Base-by-base conservation (phyloP, 1,139 yeast genomes). In the Wickerhamiella pararugosa region DNA sequence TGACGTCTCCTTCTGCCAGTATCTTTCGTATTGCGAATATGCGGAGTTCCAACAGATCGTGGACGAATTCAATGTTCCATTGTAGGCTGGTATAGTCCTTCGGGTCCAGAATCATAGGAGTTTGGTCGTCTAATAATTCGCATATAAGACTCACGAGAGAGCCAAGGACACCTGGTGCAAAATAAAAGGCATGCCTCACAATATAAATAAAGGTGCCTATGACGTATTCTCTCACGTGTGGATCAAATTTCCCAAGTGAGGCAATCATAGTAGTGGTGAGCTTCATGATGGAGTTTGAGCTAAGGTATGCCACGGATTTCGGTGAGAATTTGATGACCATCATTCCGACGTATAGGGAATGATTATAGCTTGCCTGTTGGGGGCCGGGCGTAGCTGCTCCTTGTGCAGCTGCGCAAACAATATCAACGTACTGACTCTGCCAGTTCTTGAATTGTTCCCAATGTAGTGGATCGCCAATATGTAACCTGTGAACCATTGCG, bases 31-130 rank as follows among this genome's bases (percentile, higher is more conserved):
- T 28, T 9, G 34, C 34, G 11, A 32, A 32, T 25, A 38, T 25
- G n/a, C 36, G 36, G 9, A 36, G 36, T 2, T 21, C 27, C 10
- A 38, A 25, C 5, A 38, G 5, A 11, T 33, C 41, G 10, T 29
- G 29, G 5, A 38, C 26, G 11, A 30, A 33, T 25, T 33, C 35
- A 32, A 38, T 21, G 28, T 38, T 38, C 41, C 41, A 38, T 26
- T 15, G 21, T 4, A 15, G 21, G 3, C 21, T 15, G 21, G 21
- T 15, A 15, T 15, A 15, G 21, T 15, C 21, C 21, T 15, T 15
- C 4, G 21, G 21, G 4, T 15, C 21, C 21, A 15, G 21, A 15
- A 15, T 3, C 21, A 15, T 15, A 15, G 21, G 21, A 15, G 21
- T 15, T 15, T 15, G 21, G 21, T 15, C 21, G 21, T 15, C 21